These are phyloP conservation scores for Phytophthora citrophthora DNA, from an alignment of 352 stramenopile genomes.

Conservation along the genomic window DNA sequence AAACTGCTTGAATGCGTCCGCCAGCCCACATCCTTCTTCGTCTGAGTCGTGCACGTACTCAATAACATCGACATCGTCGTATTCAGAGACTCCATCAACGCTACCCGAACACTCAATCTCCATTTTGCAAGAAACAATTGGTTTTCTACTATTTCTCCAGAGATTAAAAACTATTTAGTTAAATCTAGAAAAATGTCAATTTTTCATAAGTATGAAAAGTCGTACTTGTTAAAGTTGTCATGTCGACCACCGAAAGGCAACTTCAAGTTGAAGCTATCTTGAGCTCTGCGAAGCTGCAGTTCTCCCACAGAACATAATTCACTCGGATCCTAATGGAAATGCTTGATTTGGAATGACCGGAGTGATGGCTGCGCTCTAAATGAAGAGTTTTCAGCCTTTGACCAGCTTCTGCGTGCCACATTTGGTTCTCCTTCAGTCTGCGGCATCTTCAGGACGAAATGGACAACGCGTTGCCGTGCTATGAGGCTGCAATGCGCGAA, in stretches of 20 bases:
- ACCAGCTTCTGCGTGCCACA: slow-evolving; percentile 12
- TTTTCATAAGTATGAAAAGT: not conserved
- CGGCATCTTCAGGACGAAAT: slow-evolving; percentile 9
- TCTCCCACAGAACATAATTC: not conserved
- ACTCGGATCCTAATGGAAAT: slow-evolving; percentile 12
- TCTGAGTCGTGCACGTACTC: slow-evolving; percentile 11
- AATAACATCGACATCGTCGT: slow-evolving; percentile 1
- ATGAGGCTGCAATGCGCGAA: slow-evolving; percentile 46
- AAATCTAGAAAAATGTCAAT: too few species aligned
- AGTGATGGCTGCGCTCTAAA: slow-evolving; percentile 26
- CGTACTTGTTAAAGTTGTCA: not conserved
- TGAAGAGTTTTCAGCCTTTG: slow-evolving; percentile 16
- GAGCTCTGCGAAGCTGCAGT: slow-evolving; percentile 19
- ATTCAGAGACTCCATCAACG: slow-evolving; percentile 14
- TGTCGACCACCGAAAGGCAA: slow-evolving; percentile 33
- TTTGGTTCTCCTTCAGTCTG: slow-evolving; percentile 23
- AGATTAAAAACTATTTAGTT: too few species aligned
- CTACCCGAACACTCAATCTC: slow-evolving; percentile 16
- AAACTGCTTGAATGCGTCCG: slow-evolving; percentile 65
- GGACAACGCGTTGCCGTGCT: slow-evolving; percentile 33
- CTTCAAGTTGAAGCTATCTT: slow-evolving; percentile 34
- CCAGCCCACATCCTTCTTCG: slow-evolving; percentile 33
- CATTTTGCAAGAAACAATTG: not conserved
- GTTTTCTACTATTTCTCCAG: too few species aligned
- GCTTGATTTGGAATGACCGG: slow-evolving; percentile 27